Conservation (phyloP, 2,329 filamentous ascomycete species). For the Kalmusia sp. region DNA sequence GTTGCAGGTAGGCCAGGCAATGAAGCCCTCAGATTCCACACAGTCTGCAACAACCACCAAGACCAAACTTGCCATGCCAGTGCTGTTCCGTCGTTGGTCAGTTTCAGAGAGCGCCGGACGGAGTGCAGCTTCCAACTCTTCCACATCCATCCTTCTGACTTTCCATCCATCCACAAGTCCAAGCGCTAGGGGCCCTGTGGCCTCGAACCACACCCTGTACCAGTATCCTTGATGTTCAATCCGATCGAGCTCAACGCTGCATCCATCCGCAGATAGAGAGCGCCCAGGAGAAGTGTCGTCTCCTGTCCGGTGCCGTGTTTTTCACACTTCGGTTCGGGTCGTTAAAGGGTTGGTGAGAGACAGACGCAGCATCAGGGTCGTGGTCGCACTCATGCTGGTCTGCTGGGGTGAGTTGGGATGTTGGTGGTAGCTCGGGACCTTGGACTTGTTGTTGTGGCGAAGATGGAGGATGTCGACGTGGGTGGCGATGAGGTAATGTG, state of each 20-base stretch:
- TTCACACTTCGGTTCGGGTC: slow-evolving; percentile 1
- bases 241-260: slow-evolving; percentile 8
- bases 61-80: neutral
- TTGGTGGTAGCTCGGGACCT: no score
- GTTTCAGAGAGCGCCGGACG: no score
- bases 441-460: neutral
- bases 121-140: neutral
- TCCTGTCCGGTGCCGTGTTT: slow-evolving; percentile 6
- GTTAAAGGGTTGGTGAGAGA: neutral
- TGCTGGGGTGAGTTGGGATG: no score
- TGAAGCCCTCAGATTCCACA: slow-evolving; percentile 3
- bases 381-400: slow-evolving; percentile 1
- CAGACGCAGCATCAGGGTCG: neutral
- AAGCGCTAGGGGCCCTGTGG: slow-evolving; percentile 11
- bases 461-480: neutral
- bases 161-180: neutral
- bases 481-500: no score
- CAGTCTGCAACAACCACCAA: neutral
- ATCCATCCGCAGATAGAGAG: slow-evolving; percentile 5
- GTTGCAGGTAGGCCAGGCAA: slow-evolving; percentile 4
- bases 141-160: neutral
- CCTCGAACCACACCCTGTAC: slow-evolving; percentile 17
- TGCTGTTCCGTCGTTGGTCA: no score
- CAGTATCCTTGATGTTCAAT: slow-evolving; percentile 5
- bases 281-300: neutral